A percentile compares a stretch with the other conserved stretches of the same genome.
Evolutionary conservation across 2,329 filamentous ascomycete species (phyloP).

Genomic region (Alternaria arbusti): DNA sequence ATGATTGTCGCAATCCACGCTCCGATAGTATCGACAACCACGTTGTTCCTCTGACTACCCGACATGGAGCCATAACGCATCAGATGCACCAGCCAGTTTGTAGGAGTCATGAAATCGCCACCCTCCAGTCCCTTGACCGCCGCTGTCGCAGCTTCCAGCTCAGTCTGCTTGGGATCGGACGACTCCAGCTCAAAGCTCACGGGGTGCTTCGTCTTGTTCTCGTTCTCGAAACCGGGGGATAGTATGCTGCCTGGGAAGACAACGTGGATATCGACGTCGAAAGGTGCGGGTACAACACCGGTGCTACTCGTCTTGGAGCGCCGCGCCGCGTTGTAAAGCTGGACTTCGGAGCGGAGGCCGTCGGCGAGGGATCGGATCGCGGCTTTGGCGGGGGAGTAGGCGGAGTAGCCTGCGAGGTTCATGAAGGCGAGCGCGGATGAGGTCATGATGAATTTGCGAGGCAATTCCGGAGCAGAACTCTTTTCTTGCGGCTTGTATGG

Average conservation of each 20-base stretch:
- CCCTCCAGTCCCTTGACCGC: slow-evolving; percentile 77
- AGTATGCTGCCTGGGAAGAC: slow-evolving; percentile 86
- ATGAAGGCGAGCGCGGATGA: slow-evolving; percentile 77
- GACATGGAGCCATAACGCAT: slow-evolving; percentile 69
- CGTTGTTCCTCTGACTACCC: slow-evolving; percentile 60
- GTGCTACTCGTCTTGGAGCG: slow-evolving; percentile 33
- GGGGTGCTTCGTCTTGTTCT: slow-evolving; percentile 79
- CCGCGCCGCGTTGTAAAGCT: slow-evolving; percentile 77
- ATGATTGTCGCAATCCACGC: slow-evolving; percentile 61
- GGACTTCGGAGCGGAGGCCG: slow-evolving; percentile 79
- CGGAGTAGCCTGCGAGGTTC: slow-evolving; percentile 78
- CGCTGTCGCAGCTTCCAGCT: slow-evolving; percentile 75
- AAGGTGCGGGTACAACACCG: slow-evolving; percentile 55
- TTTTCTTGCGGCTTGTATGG: slow-evolving; percentile 45
- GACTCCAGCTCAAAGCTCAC: slow-evolving; percentile 82
- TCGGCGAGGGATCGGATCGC: slow-evolving; percentile 86
- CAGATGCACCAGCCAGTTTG: slow-evolving; percentile 72
- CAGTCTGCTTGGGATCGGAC: slow-evolving; percentile 78
- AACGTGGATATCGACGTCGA: slow-evolving; percentile 78
- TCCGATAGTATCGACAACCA: slow-evolving; percentile 61
- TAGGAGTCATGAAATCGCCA: slow-evolving; percentile 80
- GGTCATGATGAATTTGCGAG: slow-evolving; percentile 87
- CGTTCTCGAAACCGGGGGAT: slow-evolving; percentile 74
- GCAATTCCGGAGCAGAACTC: slow-evolving; percentile 31
- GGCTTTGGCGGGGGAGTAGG: slow-evolving; percentile 85